Percentiles rank a stretch among this genome's conserved stretches.
Evolutionary conservation across 192 early-diverging fungal genomes (phyloP).

Genomic region (Backusella mclennaniae): DNA sequence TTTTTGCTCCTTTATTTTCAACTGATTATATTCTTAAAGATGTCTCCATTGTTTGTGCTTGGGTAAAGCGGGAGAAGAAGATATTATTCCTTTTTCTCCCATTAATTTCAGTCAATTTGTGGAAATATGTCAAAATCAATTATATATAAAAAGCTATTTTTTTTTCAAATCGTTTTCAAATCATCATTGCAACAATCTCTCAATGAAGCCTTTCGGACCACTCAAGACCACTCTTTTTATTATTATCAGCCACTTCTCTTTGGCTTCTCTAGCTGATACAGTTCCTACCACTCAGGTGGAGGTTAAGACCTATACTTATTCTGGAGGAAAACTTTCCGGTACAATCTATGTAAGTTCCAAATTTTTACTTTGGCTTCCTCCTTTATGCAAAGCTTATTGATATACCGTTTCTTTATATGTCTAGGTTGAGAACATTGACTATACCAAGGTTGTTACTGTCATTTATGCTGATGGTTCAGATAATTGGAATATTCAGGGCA

Average conservation of each 20-base stretch:
- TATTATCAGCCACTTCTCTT: not conserved
- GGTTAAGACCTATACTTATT: conserved; percentile 15
- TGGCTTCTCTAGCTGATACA: conserved; percentile 2
- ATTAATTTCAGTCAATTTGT: not conserved
- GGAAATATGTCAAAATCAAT: not conserved
- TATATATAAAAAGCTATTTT: not conserved
- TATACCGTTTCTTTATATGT: not conserved
- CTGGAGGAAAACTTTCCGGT: conserved; percentile 6
- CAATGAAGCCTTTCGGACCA: not conserved
- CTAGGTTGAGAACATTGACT: conserved; percentile 20
- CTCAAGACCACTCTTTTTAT: not conserved
- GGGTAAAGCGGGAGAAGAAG: not conserved
- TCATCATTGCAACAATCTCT: not conserved
- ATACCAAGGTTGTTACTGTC: conserved; percentile 18
- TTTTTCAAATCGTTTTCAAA: not conserved
- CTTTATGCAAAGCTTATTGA: not conserved
- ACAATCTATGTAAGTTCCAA: conserved; percentile 14
- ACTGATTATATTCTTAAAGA: not conserved
- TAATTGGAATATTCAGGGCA: not conserved
- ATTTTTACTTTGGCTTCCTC: not conserved
- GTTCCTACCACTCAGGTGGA: conserved; percentile 17
- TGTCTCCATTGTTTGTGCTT: not conserved
- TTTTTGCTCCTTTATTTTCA: not conserved
- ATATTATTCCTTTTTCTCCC: not conserved
- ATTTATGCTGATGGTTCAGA: conserved; percentile 14